A percentile compares a stretch with the other conserved stretches of the same genome.
phyloP scores from a whole-genome alignment of 805 yeast species.

The Wickerhamomyces bovis region DNA sequence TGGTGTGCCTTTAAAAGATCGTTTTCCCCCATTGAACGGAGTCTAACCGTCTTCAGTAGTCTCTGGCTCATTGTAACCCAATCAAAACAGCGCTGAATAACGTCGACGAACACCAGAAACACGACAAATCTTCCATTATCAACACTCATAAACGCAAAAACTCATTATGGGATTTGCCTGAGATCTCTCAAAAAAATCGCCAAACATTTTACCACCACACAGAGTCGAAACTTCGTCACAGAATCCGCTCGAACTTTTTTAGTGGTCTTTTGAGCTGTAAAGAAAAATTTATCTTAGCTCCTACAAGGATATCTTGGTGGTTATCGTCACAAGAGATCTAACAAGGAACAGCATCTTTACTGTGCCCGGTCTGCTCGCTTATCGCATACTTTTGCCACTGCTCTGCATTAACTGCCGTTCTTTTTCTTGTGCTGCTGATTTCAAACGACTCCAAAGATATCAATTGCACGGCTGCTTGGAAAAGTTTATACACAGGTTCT shows the following conservation, averaged over 20 bases:
- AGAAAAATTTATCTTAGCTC: neutral
- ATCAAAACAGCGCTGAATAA: neutral
- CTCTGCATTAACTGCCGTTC: neutral
- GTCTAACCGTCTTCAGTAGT: conserved; percentile 6
- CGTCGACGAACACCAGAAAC: neutral
- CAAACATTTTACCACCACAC: neutral
- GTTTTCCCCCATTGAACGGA: neutral
- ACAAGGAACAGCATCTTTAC: neutral
- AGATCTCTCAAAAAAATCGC: neutral
- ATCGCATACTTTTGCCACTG: neutral
- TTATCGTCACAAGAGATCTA: neutral
- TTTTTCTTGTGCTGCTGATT: neutral
- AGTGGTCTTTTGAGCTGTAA: neutral
- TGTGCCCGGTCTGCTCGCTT: neutral
- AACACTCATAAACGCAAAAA: neutral
- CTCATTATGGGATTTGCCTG: neutral
- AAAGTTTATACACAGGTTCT: no score
- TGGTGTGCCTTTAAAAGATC: neutral
- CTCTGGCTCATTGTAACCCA: conserved; percentile 9
- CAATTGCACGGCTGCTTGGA: neutral
- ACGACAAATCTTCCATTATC: neutral
- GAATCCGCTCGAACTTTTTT: neutral
- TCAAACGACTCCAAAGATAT: neutral
- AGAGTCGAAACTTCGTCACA: neutral
- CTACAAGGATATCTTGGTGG: neutral